These are phyloP conservation scores for Penicillium sp. DNA, from an alignment of 2,329 filamentous ascomycete genomes.

Conservation along the genomic window DNA sequence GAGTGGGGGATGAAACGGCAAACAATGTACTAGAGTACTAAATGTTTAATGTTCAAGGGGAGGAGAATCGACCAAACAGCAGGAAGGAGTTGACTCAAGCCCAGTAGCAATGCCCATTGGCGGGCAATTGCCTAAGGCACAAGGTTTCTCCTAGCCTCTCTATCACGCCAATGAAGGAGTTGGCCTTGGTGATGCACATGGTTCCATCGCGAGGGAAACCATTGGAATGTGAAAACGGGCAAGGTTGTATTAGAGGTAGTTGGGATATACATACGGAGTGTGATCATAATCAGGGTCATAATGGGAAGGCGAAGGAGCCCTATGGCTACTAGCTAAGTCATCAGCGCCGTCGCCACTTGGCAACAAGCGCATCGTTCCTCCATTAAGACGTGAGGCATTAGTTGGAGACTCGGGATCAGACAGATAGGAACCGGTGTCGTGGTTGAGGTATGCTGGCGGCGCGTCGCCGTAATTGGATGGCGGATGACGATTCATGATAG, in stretches of 20 bases:
- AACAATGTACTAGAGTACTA: constrained; percentile 10
- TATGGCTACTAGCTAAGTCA: constrained; percentile 30
- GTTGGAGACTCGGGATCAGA: constrained; percentile 33
- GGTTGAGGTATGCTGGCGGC: constrained; percentile 42
- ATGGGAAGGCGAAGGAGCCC: constrained; percentile 29
- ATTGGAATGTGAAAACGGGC: constrained; percentile 20
- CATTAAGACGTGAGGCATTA: constrained; percentile 31
- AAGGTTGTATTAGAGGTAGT: constrained; percentile 15
- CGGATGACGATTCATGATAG: constrained; percentile 32
- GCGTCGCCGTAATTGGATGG: constrained; percentile 43
- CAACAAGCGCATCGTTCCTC: constrained; percentile 48
- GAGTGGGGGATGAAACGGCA: neutral
- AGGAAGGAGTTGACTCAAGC: neutral
- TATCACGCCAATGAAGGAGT: constrained; percentile 14
- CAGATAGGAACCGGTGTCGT: constrained; percentile 33
- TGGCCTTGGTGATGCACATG: constrained; percentile 8
- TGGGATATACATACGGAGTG: constrained; percentile 41
- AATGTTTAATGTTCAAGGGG: constrained; percentile 12
- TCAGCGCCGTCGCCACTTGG: constrained; percentile 41
- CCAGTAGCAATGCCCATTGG: constrained; percentile 7
- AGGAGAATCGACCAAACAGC: neutral
- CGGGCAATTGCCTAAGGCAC: neutral
- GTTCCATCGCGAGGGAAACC: constrained; percentile 28
- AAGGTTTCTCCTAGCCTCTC: neutral
- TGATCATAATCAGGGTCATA: constrained; percentile 29